phyloP scores from a whole-genome alignment of 208 protist genomes.

The Wallacemonas rigidus region DNA sequence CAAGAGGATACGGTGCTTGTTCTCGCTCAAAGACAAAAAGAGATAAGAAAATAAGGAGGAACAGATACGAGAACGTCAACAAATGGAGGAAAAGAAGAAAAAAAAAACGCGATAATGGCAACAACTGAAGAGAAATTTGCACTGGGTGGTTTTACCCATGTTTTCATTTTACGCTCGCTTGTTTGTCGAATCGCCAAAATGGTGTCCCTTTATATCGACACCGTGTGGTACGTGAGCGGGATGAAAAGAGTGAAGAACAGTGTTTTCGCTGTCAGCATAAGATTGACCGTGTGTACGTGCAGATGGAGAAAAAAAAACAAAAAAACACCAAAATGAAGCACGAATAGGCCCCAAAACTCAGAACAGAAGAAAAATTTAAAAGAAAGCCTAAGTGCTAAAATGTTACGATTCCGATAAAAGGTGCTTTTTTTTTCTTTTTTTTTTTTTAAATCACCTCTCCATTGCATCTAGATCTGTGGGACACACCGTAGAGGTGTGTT shows the following conservation, averaged over 20 bases:
- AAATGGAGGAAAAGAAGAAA: conserved; percentile 22
- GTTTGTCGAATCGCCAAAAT: background rate
- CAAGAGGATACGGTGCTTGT: background rate
- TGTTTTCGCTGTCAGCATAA: too few relatives aligned
- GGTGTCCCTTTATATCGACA: background rate
- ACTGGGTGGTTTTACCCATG: too few relatives aligned
- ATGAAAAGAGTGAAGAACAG: too few relatives aligned
- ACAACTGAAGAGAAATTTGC: too few relatives aligned
- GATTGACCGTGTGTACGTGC: background rate
- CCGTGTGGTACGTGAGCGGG: too few relatives aligned
- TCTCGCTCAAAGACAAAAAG: conserved; percentile 13
- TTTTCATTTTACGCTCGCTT: too few relatives aligned
- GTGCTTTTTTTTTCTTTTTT: conserved; percentile 18
- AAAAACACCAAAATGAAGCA: conserved; percentile 20
- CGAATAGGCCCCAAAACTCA: background rate
- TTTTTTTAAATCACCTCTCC: conserved; percentile 15
- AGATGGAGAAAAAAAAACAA: conserved; percentile 15
- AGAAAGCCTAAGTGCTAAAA: conserved; percentile 21
- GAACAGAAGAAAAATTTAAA: conserved; percentile 15
- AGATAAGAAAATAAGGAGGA: conserved; percentile 22
- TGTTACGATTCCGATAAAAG: background rate
- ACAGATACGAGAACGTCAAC: conserved; percentile 15
- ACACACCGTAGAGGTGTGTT: too few relatives aligned
- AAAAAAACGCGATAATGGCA: conserved; percentile 2
- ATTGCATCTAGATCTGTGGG: background rate